A percentile compares a stretch with the other conserved stretches of the same genome.
Evolutionary conservation across 139 green algal species (phyloP).

Genomic region (Chlamydomonas schloesseri): DNA sequence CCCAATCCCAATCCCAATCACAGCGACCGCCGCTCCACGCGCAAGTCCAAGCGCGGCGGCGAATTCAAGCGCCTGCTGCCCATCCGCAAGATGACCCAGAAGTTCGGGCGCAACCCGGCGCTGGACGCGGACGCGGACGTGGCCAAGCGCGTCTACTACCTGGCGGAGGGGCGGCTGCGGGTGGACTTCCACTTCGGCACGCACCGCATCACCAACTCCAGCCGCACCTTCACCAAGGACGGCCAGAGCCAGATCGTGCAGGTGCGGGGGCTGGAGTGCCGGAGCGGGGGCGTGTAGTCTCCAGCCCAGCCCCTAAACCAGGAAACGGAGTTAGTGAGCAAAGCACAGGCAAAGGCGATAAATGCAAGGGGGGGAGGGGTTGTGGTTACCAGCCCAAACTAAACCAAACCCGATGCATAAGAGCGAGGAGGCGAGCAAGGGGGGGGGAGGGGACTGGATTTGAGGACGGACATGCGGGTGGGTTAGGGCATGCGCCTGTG

Average conservation of each 20-base stretch:
- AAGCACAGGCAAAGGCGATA: no score
- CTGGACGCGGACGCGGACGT: constrained; percentile 67
- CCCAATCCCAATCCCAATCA: no score
- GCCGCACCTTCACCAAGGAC: constrained; percentile 78
- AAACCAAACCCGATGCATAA: no score
- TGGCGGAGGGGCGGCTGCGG: constrained; percentile 67
- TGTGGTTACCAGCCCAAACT: no score
- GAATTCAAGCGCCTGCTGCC: constrained; percentile 55
- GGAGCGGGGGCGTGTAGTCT: neutral
- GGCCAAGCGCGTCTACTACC: constrained; percentile 78
- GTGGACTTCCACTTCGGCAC: constrained; percentile 78
- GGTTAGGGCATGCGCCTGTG: no score
- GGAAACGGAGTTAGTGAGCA: no score
- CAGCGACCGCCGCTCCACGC: constrained; percentile 20
- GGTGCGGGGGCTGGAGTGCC: neutral
- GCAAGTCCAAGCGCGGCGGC: constrained; percentile 27
- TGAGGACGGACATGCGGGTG: no score
- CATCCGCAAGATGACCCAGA: constrained; percentile 87
- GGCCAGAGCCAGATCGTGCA: constrained; percentile 78
- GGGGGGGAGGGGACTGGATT: no score
- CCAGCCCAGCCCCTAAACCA: no score
- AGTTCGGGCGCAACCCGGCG: constrained; percentile 70
- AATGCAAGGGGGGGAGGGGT: no score
- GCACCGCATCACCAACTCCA: constrained; percentile 65
- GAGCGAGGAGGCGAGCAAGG: no score